Evolutionary conservation across 2,329 filamentous ascomycete genomes (phyloP).

Genomic region (Fusarium sp.): DNA sequence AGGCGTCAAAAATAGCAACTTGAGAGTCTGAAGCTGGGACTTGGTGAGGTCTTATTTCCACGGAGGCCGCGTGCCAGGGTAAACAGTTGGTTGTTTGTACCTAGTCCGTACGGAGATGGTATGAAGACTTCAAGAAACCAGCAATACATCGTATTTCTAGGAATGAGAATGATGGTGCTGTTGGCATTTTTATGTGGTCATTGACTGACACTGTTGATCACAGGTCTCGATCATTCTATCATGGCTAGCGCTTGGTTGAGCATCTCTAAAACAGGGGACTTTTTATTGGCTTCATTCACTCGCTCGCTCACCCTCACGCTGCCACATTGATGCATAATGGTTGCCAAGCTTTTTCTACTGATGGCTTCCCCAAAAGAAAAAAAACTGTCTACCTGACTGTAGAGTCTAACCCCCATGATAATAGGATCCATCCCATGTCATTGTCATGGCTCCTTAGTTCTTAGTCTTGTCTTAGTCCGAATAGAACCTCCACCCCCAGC

Average conservation of each 20-base stretch:
- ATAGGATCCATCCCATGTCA: constrained; percentile 29
- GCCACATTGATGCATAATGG: constrained; percentile 2
- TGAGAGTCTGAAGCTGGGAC: constrained; percentile 23
- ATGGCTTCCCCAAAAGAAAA: constrained; percentile 22
- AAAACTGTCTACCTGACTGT: background rate
- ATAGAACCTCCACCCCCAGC: constrained; percentile 36
- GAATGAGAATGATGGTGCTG: background rate
- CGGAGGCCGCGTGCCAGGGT: constrained; percentile 30
- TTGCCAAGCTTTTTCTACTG: constrained; percentile 27
- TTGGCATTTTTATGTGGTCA: background rate
- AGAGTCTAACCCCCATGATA: constrained; percentile 36
- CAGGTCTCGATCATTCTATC: constrained; percentile 7
- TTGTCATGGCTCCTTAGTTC: constrained; percentile 35
- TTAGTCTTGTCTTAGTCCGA: constrained; percentile 7
- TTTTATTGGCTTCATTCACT: constrained; percentile 16
- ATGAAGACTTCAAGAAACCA: background rate
- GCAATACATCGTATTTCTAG: background rate
- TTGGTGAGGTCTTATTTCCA: constrained; percentile 16
- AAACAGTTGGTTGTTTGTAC: background rate
- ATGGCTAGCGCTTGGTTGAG: constrained; percentile 7
- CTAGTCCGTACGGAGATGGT: background rate
- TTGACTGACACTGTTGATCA: constrained; percentile 7
- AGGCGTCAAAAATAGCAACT: constrained; percentile 42
- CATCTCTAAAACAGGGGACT: constrained; percentile 26
- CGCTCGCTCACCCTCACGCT: background rate